A percentile compares a stretch with the other conserved stretches of the same genome.
Conservation (phyloP, 768 basidiomycete genomes). For the Panaeolus cyanescens region DNA sequence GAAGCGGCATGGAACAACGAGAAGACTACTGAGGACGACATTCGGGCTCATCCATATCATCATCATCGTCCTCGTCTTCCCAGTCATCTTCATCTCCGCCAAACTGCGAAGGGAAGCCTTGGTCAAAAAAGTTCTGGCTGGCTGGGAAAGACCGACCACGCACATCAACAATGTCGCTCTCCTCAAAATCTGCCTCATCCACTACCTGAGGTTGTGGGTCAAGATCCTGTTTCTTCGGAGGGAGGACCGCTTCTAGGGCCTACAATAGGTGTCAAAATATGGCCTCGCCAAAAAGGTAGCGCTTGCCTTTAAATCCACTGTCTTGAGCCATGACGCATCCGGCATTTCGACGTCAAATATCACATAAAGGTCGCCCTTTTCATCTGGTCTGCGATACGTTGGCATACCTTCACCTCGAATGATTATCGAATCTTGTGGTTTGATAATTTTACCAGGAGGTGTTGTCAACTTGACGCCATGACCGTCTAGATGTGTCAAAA, state of each 20-base stretch:
- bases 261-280: slow-evolving; percentile 26
- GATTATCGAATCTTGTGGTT: slow-evolving; percentile 71
- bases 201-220: slow-evolving; percentile 73
- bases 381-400: slow-evolving; percentile 58
- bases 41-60: slow-evolving; percentile 59
- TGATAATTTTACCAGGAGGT: slow-evolving; percentile 76
- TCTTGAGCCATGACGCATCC: slow-evolving; percentile 69
- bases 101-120: slow-evolving; percentile 69
- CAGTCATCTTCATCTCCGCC: slow-evolving; percentile 72
- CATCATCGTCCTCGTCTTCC: slow-evolving; percentile 73
- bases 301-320: slow-evolving; percentile 59
- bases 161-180: slow-evolving; percentile 81
- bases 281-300: background rate
- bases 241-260: slow-evolving; percentile 68
- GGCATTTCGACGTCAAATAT: slow-evolving; percentile 92
- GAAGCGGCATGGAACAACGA: background rate
- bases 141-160: slow-evolving; percentile 78
- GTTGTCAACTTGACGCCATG: slow-evolving; percentile 82
- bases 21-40: slow-evolving; percentile 57
- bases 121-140: slow-evolving; percentile 77
- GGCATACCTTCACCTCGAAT: slow-evolving; percentile 93
- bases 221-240: slow-evolving; percentile 75
- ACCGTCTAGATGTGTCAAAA: slow-evolving; percentile 92
- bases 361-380: slow-evolving; percentile 82
- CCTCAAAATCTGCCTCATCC: slow-evolving; percentile 72